Evolutionary conservation across 2,329 filamentous ascomycete genomes (phyloP), one percentile per base, ranked within the genome.

Genomic region (Nemania sp.): DNA sequence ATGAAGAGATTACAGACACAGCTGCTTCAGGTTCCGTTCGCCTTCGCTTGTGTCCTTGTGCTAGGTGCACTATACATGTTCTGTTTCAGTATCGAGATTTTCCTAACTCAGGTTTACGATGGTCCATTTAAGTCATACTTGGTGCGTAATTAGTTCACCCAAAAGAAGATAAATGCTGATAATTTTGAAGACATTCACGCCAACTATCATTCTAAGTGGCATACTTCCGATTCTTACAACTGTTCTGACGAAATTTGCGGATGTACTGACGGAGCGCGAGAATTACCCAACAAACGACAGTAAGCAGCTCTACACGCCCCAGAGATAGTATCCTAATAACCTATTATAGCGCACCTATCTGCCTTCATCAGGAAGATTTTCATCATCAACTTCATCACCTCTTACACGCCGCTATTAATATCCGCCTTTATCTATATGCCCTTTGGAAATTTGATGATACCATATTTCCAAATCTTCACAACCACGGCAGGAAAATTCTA

Each of bases 391-490:
- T 97, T 98, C 81, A 95, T 98, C 80, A 97, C 94, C 5, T 97
- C 94, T 0, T 98, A 98, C 78, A 89, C 97, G 60, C 92, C 93
- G 0, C 90, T 97, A n/a, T 90, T 97, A 77, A 87, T 98, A 20
- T 98, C 94, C 0, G 93, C 94, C 0, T 98, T 98, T 74, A 89
- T 98, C 70, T 98, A 98, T 75, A 93, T 97, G 22, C 95, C 95
- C 0, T 98, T 98, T 74, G 95, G 93, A 15, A 89, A 90, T 67
- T 80, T 93, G 53, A 88, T 99, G 11, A 89, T 96, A 0, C 95
- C 96, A 0, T 92, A 97, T 77, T 88, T 99, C 4, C 90, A 97
- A 73, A 82, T 98, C 66, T 95, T 97, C 82, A 88, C 89, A 69
- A 81, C 90, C 15, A 90, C 91, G 0, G 92, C 94, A 0, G 89